Conservation (phyloP, 1,139 yeast species). For the Pichia kudriavzevii region DNA sequence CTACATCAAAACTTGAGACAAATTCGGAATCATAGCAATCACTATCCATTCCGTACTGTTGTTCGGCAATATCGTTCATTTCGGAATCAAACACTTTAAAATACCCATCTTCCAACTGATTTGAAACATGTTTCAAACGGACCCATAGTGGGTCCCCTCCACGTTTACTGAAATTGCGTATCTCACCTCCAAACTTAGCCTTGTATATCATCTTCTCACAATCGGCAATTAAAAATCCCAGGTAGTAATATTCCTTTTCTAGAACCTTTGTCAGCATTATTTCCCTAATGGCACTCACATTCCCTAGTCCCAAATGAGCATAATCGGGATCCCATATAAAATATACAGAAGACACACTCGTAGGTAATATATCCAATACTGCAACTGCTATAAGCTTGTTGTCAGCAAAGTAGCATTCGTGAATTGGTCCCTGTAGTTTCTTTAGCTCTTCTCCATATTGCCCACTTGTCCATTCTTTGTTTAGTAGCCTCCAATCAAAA, state of each 20-base stretch:
- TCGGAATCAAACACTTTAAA: constrained; percentile 34
- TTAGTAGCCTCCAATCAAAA: constrained; percentile 22
- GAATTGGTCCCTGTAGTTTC: constrained; percentile 42
- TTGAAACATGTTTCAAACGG: constrained; percentile 33
- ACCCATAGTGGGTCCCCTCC: constrained; percentile 9
- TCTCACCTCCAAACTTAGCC: constrained; percentile 66
- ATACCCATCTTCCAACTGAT: constrained; percentile 33
- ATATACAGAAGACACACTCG: constrained; percentile 76
- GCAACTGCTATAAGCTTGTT: constrained; percentile 65
- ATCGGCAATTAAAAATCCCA: constrained; percentile 74
- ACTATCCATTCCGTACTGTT: constrained; percentile 18
- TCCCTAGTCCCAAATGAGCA: constrained; percentile 66
- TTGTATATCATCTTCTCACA: constrained; percentile 83
- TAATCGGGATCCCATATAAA: constrained; percentile 85
- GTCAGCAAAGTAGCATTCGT: constrained; percentile 69
- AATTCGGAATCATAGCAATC: background rate
- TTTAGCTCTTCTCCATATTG: constrained; percentile 7
- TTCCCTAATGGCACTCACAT: constrained; percentile 69
- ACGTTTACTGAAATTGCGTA: constrained; percentile 39
- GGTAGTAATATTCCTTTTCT: constrained; percentile 27
- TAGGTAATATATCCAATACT: constrained; percentile 69
- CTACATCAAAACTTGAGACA: constrained; percentile 2
- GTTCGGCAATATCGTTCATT: constrained; percentile 20
- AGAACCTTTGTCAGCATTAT: constrained; percentile 43
- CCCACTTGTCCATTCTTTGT: constrained; percentile 28